A percentile compares a stretch with the other conserved stretches of the same genome.
These are phyloP conservation scores for Clavispora asparagi DNA, from an alignment of 805 yeast species.

Conservation along the genomic window DNA sequence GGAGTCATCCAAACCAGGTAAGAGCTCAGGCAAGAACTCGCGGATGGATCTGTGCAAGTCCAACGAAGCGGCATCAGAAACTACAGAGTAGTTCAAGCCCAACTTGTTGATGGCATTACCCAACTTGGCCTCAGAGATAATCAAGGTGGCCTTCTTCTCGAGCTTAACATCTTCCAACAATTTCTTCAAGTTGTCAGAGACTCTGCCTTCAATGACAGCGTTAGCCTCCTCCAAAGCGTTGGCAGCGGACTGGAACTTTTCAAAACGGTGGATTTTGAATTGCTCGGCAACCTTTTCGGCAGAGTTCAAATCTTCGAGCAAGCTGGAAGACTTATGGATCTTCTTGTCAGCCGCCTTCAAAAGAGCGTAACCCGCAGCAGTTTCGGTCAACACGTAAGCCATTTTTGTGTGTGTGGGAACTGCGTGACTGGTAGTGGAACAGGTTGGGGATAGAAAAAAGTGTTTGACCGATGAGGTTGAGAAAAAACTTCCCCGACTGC, in stretches of 20 bases:
- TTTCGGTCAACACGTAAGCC: conserved; percentile 93
- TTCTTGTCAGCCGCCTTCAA: conserved; percentile 97
- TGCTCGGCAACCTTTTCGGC: conserved; percentile 84
- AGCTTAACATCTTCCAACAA: conserved; percentile 70
- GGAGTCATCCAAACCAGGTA: conserved; percentile 86
- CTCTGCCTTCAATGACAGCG: conserved; percentile 89
- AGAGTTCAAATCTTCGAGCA: conserved; percentile 71
- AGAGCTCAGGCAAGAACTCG: conserved; percentile 86
- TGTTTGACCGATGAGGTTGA: conserved; percentile 12
- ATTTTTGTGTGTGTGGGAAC: conserved; percentile 25
- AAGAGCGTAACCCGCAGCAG: conserved; percentile 98
- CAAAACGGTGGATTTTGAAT: conserved; percentile 92
- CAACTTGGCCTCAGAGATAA: conserved; percentile 91
- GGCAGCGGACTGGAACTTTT: conserved; percentile 91
- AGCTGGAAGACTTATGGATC: conserved; percentile 76
- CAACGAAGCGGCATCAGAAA: conserved; percentile 90
- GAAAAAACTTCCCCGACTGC: conserved; percentile 7
- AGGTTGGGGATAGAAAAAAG: conserved; percentile 6
- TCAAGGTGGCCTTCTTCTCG: conserved; percentile 79
- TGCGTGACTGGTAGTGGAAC: conserved; percentile 1
- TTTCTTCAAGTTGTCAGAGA: conserved; percentile 74
- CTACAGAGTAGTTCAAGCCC: conserved; percentile 80
- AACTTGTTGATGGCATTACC: conserved; percentile 95
- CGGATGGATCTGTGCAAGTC: conserved; percentile 95
- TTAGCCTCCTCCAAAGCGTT: conserved; percentile 94